Percentiles rank a stretch among this genome's conserved stretches.
Evolutionary conservation across 768 basidiomycete species (phyloP).

Genomic region (Mycena rebaudengoi): DNA sequence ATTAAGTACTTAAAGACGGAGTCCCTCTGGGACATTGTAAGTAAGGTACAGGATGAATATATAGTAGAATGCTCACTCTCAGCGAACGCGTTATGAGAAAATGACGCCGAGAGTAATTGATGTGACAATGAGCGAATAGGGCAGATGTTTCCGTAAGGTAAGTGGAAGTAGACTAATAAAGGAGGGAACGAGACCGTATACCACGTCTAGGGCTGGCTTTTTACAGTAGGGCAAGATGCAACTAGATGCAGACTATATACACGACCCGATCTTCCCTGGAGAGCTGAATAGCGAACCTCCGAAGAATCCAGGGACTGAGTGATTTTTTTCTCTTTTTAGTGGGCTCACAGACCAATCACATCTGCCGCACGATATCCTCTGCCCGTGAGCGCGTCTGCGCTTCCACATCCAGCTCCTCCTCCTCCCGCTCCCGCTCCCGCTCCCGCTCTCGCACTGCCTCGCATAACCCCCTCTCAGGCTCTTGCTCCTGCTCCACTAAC

Average conservation of each 20-base stretch:
- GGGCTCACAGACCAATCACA: background rate
- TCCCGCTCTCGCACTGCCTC: too few relatives aligned
- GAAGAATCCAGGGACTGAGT: conserved; percentile 8
- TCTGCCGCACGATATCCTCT: too few relatives aligned
- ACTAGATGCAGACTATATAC: background rate
- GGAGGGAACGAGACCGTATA: too few relatives aligned
- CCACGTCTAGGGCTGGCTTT: background rate
- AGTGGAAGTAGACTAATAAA: conserved; percentile 1
- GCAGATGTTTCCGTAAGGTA: background rate
- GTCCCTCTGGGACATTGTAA: background rate
- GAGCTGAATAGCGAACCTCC: conserved; percentile 7
- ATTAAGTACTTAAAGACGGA: background rate
- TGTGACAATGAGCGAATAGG: background rate
- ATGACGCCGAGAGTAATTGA: background rate
- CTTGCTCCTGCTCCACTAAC: conserved; percentile 10
- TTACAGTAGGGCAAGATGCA: background rate
- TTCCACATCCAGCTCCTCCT: background rate
- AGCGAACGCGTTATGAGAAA: too few relatives aligned
- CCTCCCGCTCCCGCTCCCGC: background rate
- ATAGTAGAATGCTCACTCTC: background rate
- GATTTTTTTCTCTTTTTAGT: background rate
- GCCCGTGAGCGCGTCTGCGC: background rate
- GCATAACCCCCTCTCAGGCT: background rate
- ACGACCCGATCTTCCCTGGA: background rate
- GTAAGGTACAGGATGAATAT: conserved; percentile 27